A percentile compares a stretch with the other conserved stretches of the same genome.
Conservation (phyloP, 164 flowering plant species). For the Tinospora cordifolia region DNA sequence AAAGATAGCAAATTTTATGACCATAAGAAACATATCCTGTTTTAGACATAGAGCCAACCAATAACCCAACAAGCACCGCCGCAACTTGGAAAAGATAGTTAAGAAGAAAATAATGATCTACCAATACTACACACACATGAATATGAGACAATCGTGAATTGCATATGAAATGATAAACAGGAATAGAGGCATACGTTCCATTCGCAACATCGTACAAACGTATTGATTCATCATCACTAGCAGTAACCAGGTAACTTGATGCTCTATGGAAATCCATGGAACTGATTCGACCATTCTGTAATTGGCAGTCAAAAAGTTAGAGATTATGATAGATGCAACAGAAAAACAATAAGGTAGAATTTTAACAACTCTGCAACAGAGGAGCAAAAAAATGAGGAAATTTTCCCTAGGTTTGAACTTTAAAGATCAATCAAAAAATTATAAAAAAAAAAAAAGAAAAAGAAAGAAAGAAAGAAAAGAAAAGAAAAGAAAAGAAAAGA, state of each 20-base stretch:
- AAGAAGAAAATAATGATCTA: background rate
- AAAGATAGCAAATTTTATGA: no score
- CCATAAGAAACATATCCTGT: no score
- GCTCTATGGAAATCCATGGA: slow-evolving; percentile 94
- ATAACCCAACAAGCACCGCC: background rate
- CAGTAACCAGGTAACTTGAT: slow-evolving; percentile 78
- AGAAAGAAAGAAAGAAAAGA: no score
- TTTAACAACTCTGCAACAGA: no score
- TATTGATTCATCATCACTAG: slow-evolving; percentile 97
- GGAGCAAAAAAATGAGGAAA: no score
- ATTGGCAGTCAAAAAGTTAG: background rate
- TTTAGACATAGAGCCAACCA: background rate
- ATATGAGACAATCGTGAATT: background rate
- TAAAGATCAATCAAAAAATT: no score
- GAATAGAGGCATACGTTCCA: slow-evolving; percentile 54
- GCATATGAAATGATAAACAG: background rate
- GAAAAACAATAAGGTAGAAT: background rate
- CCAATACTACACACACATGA: background rate
- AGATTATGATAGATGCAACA: background rate
- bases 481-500: no score
- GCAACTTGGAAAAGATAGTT: no score
- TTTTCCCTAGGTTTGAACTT: no score
- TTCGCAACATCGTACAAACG: slow-evolving; percentile 82
- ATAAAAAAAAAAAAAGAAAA: no score
- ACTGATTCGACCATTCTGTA: slow-evolving; percentile 83